Percentiles rank a stretch among this genome's conserved stretches.
Evolutionary conservation across 441 rosid species (phyloP).

Genomic region (Monsonia emarginata): DNA sequence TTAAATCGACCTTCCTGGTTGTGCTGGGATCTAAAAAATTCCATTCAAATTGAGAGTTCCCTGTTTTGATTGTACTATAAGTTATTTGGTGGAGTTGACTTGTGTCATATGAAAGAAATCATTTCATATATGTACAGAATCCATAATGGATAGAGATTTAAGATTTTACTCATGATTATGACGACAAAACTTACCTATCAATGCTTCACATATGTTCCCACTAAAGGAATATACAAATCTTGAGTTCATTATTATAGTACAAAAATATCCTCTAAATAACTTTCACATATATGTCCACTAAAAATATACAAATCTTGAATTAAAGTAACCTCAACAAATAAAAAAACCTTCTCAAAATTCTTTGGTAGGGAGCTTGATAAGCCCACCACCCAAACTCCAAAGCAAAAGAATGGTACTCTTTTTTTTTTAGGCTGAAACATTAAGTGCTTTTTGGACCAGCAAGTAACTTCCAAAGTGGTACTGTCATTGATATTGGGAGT

Average conservation of each 20-base stretch:
- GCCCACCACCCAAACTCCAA: conserved; percentile 6
- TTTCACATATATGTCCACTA: not conserved
- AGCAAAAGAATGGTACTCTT: conserved; percentile 12
- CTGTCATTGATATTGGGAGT: conserved; percentile 9
- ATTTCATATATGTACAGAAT: not conserved
- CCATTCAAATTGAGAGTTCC: not conserved
- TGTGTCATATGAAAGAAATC: not conserved
- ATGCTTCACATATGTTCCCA: conserved; percentile 9
- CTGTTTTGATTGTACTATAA: not conserved
- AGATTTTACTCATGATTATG: conserved; percentile 5
- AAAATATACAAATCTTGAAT: not conserved
- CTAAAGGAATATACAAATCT: conserved; percentile 3
- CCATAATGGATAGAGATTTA: not conserved
- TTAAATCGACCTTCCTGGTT: not conserved
- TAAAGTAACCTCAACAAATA: not conserved
- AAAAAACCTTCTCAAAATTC: not conserved
- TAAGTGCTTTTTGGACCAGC: conserved; percentile 9
- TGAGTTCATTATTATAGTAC: not conserved
- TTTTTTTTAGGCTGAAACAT: conserved; percentile 1
- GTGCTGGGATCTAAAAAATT: not conserved
- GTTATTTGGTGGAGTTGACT: conserved; percentile 5
- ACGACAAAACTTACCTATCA: not conserved
- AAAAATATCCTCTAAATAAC: conserved; percentile 1
- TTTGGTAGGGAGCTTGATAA: not conserved
- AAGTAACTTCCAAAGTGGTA: conserved; percentile 17